Percentiles rank a stretch among this genome's conserved stretches.
phyloP scores from a whole-genome alignment of 352 stramenopile genomes.

The Phytophthora palmivora region DNA sequence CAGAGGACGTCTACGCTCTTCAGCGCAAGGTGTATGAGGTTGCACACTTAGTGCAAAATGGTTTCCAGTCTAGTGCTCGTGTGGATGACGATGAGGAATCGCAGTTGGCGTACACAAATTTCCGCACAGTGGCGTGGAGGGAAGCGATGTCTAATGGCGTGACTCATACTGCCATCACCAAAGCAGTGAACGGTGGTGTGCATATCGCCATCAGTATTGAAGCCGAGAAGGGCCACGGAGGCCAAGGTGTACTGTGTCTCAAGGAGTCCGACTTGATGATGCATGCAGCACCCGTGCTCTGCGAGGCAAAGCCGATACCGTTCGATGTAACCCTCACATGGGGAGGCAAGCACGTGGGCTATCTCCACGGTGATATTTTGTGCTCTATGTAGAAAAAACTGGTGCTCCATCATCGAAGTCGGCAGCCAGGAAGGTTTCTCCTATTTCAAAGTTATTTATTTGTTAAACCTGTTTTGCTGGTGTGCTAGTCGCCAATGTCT shows the following conservation, averaged over 20 bases:
- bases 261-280: slow-evolving; percentile 60
- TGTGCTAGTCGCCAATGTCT: slow-evolving; percentile 8
- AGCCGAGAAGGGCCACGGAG: slow-evolving; percentile 60
- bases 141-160: slow-evolving; percentile 64
- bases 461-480: slow-evolving; percentile 3
- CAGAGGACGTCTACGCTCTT: slow-evolving; percentile 73
- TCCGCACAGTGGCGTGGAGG: slow-evolving; percentile 63
- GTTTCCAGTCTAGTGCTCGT: slow-evolving; percentile 68
- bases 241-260: slow-evolving; percentile 74
- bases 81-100: slow-evolving; percentile 71
- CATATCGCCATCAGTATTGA: slow-evolving; percentile 79
- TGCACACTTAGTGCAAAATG: slow-evolving; percentile 70
- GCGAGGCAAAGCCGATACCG: slow-evolving; percentile 55
- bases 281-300: slow-evolving; percentile 49
- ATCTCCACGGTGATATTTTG: slow-evolving; percentile 56
- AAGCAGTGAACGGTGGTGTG: slow-evolving; percentile 70
- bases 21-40: slow-evolving; percentile 83
- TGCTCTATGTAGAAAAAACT: slow-evolving; percentile 43
- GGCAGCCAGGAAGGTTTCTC: slow-evolving; percentile 5
- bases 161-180: slow-evolving; percentile 72
- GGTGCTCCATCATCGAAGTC: background rate
- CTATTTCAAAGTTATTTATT: slow-evolving; percentile 30
- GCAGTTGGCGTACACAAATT: slow-evolving; percentile 78
- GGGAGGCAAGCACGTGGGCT: slow-evolving; percentile 72
- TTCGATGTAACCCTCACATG: slow-evolving; percentile 80